Evolutionary conservation across 140 eudicot genomes (phyloP), one percentile per base, ranked within the genome.

Genomic region (Senecio squalidus): DNA sequence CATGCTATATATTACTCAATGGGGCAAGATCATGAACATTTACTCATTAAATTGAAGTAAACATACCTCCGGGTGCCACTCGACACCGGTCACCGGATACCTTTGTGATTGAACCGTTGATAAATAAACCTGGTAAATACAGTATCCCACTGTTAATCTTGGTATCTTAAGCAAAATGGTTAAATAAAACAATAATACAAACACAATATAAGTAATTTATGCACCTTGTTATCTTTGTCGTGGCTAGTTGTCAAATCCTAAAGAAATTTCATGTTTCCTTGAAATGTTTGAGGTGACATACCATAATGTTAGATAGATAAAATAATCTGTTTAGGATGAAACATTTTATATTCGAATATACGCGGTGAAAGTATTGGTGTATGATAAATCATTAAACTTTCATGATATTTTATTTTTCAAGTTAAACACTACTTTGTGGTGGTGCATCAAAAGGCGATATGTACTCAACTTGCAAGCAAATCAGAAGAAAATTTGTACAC

Each of bases 11-110:
- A n/a, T n/a, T n/a, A n/a, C n/a, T n/a, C n/a, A n/a, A n/a, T n/a
- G n/a, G n/a, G n/a, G n/a, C n/a, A n/a, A n/a, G 9, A 49, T 4
- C 29, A 48, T 48, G 16, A 24, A 51, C 11, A 14, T 51, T n/a
- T 1, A 21, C 1, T 49, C 8, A n/a, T 6, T 52, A 52, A 0
- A 36, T 36, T 0, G 58, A 10, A 26, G 21, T 27, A n/a, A 23
- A 24, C n/a, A 14, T 88, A 88, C 96, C 96, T 88, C 94, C 11
- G 96, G 96, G 72, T 88, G 96, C 96, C 96, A 88, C 62, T 88
- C 94, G 66, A 80, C 74, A 55, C 80, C 96, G 60, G 83, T 81
- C 47, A 88, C 80, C 10, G 96, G 96, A 59, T 88, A 88, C 50
- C 57, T 58, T 18, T 67, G 75, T 56, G 96, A 81, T 73, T 84